Base-by-base conservation (phyloP, 2,329 filamentous ascomycete genomes). In the Botrytis paeoniae region DNA sequence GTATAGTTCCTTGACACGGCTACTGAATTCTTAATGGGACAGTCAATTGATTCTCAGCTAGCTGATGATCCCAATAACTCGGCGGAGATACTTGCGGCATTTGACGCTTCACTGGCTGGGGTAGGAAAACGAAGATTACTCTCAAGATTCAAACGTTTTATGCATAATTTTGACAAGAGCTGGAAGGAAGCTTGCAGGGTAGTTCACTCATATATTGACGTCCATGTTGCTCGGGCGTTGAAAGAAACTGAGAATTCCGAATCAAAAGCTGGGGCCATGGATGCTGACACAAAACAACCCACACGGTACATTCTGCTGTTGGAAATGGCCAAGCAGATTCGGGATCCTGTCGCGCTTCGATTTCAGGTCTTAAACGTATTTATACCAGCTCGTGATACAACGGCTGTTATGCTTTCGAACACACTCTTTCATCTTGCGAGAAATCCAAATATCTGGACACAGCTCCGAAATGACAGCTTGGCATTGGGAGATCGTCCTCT, bases 291-390 rank as follows among this genome's bases (percentile, higher is more conserved):
- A 57, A 37, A 25, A 60, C 22, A 43, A 8, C 65, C 32, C 7
- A 29, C 35, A 29, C 60, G 61, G 18, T 71, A 73, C 48, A 71
- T 73, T 32, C 72, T 73, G 9, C 60, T 73, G 9, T 41, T 71
- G 8, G 68, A 73, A 59, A 71, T 73, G 61, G 72, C 68, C 48
- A 71, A 71, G 22, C 60, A 73, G 35, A 73, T 61, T n/a, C 72
- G 72, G 8, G 72, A 73, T 43, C 72, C 61, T 9, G 22, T 73
- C 25, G 45, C 51, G 3, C 61, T 73, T 14, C 72, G 72, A 51
- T 74, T 71, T 25, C 62, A 72, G 29, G 20, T 69, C 51, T 4
- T 74, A 3, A 43, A 72, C 22, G 43, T 74, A 5, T n/a, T 72
- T 29, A 37, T 74, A 32, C 73, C 69, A 45, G 63, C 54, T 54